Conservation (phyloP, 257 asterid species). For the Gardenia jasminoides region DNA sequence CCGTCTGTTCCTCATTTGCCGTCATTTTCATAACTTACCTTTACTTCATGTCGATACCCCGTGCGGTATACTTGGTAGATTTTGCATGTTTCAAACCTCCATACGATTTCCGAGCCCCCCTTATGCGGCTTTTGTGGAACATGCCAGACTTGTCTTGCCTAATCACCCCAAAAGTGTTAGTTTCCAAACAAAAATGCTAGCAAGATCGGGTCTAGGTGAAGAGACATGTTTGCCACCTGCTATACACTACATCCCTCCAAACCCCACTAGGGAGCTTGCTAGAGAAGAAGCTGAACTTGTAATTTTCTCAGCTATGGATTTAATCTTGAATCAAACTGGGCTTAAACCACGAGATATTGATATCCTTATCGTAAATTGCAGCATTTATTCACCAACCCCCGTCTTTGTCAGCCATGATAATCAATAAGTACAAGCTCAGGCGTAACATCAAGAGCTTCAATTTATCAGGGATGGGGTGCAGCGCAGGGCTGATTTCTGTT, state of each 20-base stretch:
- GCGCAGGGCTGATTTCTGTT: conserved; percentile 77
- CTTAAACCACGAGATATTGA: conserved; percentile 69
- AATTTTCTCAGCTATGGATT: conserved; percentile 65
- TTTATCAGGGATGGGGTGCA: conserved; percentile 90
- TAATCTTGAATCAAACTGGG: conserved; percentile 50
- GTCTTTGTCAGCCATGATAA: conserved; percentile 77
- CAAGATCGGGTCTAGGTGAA: conserved; percentile 79
- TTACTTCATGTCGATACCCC: conserved; percentile 72
- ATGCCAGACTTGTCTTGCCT: conserved; percentile 57
- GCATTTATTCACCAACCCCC: conserved; percentile 82
- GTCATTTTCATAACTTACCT: conserved; percentile 40
- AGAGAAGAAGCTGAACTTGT: conserved; percentile 65
- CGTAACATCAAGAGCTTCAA: conserved; percentile 67
- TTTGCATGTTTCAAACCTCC: conserved; percentile 80
- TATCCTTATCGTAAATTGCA: conserved; percentile 68
- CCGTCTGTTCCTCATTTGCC: conserved; percentile 43
- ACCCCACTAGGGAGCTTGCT: conserved; percentile 77
- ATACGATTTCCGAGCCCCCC: conserved; percentile 57
- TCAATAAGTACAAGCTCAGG: conserved; percentile 69
- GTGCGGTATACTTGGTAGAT: conserved; percentile 69
- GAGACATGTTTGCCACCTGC: conserved; percentile 81
- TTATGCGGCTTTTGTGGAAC: conserved; percentile 79
- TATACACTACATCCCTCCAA: conserved; percentile 74
- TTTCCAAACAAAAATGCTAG: conserved; percentile 81
- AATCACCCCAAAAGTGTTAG: conserved; percentile 74